A percentile compares a stretch with the other conserved stretches of the same genome.
Conservation (phyloP, 2,329 filamentous ascomycete genomes). For the Thelonectria blattea region DNA sequence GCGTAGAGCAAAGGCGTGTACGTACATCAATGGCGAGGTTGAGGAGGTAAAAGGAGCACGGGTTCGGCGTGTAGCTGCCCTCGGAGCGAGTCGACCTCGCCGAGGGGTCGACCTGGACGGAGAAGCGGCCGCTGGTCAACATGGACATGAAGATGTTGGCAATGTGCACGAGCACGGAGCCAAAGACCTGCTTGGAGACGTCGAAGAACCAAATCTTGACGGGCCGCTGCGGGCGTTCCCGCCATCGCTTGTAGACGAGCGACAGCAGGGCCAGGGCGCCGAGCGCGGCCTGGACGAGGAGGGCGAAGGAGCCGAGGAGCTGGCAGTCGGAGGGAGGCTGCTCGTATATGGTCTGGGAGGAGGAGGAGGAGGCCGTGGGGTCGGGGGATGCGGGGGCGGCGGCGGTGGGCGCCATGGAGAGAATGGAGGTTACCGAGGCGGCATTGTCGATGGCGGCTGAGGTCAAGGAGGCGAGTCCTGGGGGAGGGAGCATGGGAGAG, state of each 20-base stretch:
- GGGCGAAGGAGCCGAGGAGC: constrained; percentile 87
- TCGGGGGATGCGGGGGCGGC: constrained; percentile 39
- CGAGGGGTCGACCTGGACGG: constrained; percentile 62
- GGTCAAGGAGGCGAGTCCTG: constrained; percentile 27
- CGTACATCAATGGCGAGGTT: constrained; percentile 95
- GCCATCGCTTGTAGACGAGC: constrained; percentile 91
- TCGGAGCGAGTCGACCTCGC: constrained; percentile 53
- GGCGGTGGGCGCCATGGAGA: constrained; percentile 40
- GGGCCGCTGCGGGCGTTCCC: constrained; percentile 88
- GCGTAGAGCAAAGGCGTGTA: not conserved
- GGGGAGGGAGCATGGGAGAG: constrained; percentile 32
- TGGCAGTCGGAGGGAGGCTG: constrained; percentile 77
- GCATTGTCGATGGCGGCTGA: constrained; percentile 33
- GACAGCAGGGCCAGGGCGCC: constrained; percentile 83
- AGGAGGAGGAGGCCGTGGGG: constrained; percentile 29
- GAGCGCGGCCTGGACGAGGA: constrained; percentile 87
- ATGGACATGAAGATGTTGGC: constrained; percentile 97
- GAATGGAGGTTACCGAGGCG: constrained; percentile 28
- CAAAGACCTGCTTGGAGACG: constrained; percentile 95
- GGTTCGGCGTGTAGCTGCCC: constrained; percentile 76
- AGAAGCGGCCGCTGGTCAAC: constrained; percentile 87
- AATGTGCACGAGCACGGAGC: constrained; percentile 86
- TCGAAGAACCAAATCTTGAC: constrained; percentile 99
- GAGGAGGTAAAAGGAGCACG: constrained; percentile 94
- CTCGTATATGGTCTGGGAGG: constrained; percentile 37